Conservation (phyloP, 345 rosid genomes). For the Salix viminalis region DNA sequence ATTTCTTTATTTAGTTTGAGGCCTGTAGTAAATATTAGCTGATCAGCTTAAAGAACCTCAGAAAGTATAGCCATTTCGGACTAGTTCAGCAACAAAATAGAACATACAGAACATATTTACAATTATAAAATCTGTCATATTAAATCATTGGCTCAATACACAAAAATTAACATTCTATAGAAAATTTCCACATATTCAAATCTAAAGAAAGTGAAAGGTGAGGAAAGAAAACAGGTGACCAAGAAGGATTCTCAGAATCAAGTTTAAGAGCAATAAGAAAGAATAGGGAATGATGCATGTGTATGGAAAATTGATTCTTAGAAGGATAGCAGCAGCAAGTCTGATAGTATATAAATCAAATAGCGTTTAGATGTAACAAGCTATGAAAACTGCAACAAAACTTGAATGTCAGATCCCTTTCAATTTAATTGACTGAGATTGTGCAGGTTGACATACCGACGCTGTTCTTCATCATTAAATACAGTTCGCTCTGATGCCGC, state of each 20-base stretch:
- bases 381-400: background rate
- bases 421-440: background rate
- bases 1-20: too few relatives aligned
- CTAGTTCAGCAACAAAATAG: too few relatives aligned
- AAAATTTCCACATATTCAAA: background rate
- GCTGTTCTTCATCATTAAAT: conserved; percentile 91
- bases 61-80: too few relatives aligned
- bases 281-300: background rate
- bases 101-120: too few relatives aligned
- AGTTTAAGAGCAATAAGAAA: background rate
- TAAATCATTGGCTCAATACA: too few relatives aligned
- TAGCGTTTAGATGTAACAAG: too few relatives aligned
- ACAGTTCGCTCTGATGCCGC: conserved; percentile 62
- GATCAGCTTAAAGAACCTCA: too few relatives aligned
- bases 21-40: too few relatives aligned
- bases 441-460: conserved; percentile 49
- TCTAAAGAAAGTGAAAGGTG: too few relatives aligned
- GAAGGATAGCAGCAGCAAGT: background rate
- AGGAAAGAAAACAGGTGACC: background rate
- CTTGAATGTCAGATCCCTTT: background rate
- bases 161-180: too few relatives aligned
- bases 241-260: background rate
- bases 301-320: background rate
- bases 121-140: too few relatives aligned
- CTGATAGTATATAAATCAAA: background rate